Base-by-base conservation (phyloP, 495 filamentous ascomycete genomes). In the Podospora sp. region DNA sequence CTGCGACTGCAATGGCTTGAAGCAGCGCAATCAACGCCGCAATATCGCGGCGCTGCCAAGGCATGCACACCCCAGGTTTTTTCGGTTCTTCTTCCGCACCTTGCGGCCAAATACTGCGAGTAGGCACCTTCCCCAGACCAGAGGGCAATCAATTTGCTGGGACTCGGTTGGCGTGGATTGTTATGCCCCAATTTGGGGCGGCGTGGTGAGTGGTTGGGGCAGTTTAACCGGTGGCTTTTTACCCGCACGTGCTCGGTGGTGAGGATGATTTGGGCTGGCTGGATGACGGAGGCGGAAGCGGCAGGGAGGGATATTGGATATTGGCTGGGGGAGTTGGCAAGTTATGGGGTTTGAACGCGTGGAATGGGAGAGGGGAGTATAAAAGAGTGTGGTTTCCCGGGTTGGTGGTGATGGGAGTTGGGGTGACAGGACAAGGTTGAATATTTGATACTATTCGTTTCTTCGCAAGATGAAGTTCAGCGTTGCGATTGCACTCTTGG, bases 381-480 rank as follows among this genome's bases (percentile, higher is more conserved):
- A 33, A 33, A 33, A 33, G 29, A 33, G 29, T 33, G 29, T 33
- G n/a, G n/a, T 33, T 33, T 33, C 8, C 29, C 29, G 29, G 29
- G 29, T 33, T 33, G 29, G 27, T 6, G 35, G 24, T 9, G 35
- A 20, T 14, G 21, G 27, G 29, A 33, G 56, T 35, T 27, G 60
- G 40, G 6, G 21, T 11, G 12, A 46, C 21, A 27, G 40, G 11
- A 24, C 7, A 24, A 21, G 5, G 20, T 33, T 6, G 27, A 20
- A 22, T 8, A 36, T 33, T 21, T 12, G 18, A 59, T 29, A n/a
- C n/a, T 27, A 21, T 33, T 46, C 5, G 11, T 12, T 49, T 11
- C 40, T 46, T 4, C 5, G 12, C 29, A 74, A 61, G 20, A 82
- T 81, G 79, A 81, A 82, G 73, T 65, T 76, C 40, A 73, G 62